Evolutionary conservation across 2,329 filamentous ascomycete genomes (phyloP).

Genomic region (Cryphonectria japonica): DNA sequence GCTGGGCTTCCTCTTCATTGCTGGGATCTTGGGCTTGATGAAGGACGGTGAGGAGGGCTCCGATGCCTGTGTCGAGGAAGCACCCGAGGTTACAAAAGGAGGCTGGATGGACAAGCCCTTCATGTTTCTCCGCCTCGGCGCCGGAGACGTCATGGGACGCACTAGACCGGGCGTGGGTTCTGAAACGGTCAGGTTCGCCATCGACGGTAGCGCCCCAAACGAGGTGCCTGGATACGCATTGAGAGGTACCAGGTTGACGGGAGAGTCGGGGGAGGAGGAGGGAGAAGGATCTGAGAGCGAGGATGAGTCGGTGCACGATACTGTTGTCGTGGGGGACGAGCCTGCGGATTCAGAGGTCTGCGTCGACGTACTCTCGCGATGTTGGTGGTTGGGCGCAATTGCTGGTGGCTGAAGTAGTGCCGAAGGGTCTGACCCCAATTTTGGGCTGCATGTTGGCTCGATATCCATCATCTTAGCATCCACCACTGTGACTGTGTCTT

Average conservation of each 20-base stretch:
- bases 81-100: slow-evolving; percentile 51
- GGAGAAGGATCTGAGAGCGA: slow-evolving; percentile 89
- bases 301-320: slow-evolving; percentile 90
- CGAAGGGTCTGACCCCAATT: slow-evolving; percentile 41
- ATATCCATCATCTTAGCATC: slow-evolving; percentile 57
- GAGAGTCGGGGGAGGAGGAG: slow-evolving; percentile 90
- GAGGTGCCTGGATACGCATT: slow-evolving; percentile 68
- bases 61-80: slow-evolving; percentile 56
- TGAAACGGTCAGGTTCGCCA: slow-evolving; percentile 53
- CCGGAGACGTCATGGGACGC: slow-evolving; percentile 69
- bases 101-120: slow-evolving; percentile 82
- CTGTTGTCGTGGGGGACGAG: slow-evolving; percentile 91
- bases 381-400: slow-evolving; percentile 64
- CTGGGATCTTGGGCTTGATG: slow-evolving; percentile 76
- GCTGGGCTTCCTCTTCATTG: slow-evolving; percentile 74
- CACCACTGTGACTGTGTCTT: slow-evolving; percentile 57
- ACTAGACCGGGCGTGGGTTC: slow-evolving; percentile 45
- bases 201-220: slow-evolving; percentile 52
- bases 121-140: slow-evolving; percentile 77
- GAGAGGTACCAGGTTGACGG: slow-evolving; percentile 72
- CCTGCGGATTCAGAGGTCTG: slow-evolving; percentile 83
- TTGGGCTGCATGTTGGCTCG: slow-evolving; percentile 44
- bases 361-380: slow-evolving; percentile 77
- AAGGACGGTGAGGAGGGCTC: slow-evolving; percentile 77
- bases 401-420: slow-evolving; percentile 41